A percentile compares a stretch with the other conserved stretches of the same genome.
These are phyloP conservation scores for Lizonia empirigonia DNA, from an alignment of 2,329 filamentous ascomycete species.

Conservation along the genomic window DNA sequence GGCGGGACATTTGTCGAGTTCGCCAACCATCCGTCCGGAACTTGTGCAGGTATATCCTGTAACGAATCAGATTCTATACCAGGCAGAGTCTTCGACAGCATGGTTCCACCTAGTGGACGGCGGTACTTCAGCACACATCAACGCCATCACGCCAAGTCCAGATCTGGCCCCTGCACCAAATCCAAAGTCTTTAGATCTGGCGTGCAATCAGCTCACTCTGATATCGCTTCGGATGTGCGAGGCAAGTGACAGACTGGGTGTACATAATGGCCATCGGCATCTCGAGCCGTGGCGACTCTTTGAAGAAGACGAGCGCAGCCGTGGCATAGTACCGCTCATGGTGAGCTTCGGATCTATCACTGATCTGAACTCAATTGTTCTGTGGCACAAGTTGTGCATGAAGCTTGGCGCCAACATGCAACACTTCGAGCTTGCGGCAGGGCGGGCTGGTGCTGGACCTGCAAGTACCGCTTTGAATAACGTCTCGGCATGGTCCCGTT, in stretches of 20 bases:
- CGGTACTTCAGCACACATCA: conserved; percentile 37
- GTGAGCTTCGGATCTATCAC: conserved; percentile 42
- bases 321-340: conserved; percentile 46
- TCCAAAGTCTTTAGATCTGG: not conserved
- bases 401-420: conserved; percentile 58
- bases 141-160: conserved; percentile 40
- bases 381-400: conserved; percentile 62
- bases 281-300: conserved; percentile 52
- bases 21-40: conserved; percentile 55
- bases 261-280: conserved; percentile 34
- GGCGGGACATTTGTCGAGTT: conserved; percentile 55
- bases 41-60: conserved; percentile 55
- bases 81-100: conserved; percentile 46
- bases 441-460: conserved; percentile 54
- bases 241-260: conserved; percentile 41
- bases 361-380: conserved; percentile 57
- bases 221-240: conserved; percentile 43
- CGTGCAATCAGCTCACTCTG: conserved; percentile 39
- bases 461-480: conserved; percentile 58
- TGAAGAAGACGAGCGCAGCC: conserved; percentile 55
- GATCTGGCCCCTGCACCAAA: conserved; percentile 6
- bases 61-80: conserved; percentile 54
- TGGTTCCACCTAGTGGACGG: conserved; percentile 42
- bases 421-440: conserved; percentile 60
- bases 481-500: conserved; percentile 58